These are phyloP conservation scores for Kingdonia uniflora DNA, from an alignment of 164 flowering plant genomes.

Conservation along the genomic window DNA sequence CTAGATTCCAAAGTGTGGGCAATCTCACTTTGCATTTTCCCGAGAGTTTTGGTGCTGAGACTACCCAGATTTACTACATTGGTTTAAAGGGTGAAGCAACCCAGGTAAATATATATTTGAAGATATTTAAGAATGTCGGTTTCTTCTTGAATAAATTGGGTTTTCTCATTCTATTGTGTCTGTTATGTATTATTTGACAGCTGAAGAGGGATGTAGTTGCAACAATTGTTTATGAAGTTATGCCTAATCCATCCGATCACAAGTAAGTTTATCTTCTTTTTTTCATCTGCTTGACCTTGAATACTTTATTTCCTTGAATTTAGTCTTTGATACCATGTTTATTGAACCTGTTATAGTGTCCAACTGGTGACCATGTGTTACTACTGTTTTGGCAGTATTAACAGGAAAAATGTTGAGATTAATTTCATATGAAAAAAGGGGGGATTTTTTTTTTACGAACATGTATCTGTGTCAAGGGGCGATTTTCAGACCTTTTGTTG, in stretches of 20 bases:
- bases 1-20: conserved; percentile 90
- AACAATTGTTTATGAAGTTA: conserved; percentile 82
- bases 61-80: conserved; percentile 75
- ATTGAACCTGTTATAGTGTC: too few relatives aligned
- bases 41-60: conserved; percentile 81
- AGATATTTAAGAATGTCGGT: too few relatives aligned
- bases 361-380: background rate
- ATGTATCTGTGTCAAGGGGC: too few relatives aligned
- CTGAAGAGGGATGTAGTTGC: conserved; percentile 94
- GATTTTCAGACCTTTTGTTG: too few relatives aligned
- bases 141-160: too few relatives aligned
- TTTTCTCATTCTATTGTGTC: conserved; percentile 10
- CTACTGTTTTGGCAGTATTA: background rate
- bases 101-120: conserved; percentile 36
- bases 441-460: too few relatives aligned
- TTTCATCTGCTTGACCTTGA: background rate
- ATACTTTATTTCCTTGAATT: background rate
- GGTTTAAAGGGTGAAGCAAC: conserved; percentile 98
- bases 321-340: too few relatives aligned
- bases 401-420: too few relatives aligned
- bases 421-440: too few relatives aligned
- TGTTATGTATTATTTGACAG: conserved; percentile 28
- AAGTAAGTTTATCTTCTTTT: conserved; percentile 45
- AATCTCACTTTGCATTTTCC: conserved; percentile 92
- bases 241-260: conserved; percentile 98